phyloP scores from a whole-genome alignment of 371 early-diverging fungal species.

The Conidiobolus coronatus region DNA sequence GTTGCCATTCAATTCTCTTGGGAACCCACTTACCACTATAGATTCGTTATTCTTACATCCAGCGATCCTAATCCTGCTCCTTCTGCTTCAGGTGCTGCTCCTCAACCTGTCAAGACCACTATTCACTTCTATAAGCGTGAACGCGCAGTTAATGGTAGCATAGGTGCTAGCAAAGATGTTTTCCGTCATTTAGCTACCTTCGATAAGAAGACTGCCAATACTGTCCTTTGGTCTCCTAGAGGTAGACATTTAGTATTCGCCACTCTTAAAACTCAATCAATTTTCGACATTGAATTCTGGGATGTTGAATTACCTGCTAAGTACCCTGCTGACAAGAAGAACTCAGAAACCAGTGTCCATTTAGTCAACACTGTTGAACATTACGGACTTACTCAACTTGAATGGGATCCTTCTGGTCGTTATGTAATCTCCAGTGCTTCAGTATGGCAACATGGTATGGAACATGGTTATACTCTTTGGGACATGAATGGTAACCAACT shows the following conservation, averaged over 20 bases:
- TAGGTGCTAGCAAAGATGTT: slow-evolving; percentile 23
- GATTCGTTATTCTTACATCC: slow-evolving; percentile 67
- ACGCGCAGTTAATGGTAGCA: slow-evolving; percentile 25
- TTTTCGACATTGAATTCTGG: slow-evolving; percentile 76
- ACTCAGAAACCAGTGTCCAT: slow-evolving; percentile 20
- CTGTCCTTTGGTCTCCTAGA: slow-evolving; percentile 85
- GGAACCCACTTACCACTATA: slow-evolving; percentile 72
- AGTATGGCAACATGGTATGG: slow-evolving; percentile 57
- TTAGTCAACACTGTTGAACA: slow-evolving; percentile 60
- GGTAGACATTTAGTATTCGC: slow-evolving; percentile 83
- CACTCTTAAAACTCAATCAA: slow-evolving; percentile 54
- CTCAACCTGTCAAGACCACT: slow-evolving; percentile 34
- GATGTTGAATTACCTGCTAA: slow-evolving; percentile 58
- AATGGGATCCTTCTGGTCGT: slow-evolving; percentile 96
- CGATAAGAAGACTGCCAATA: slow-evolving; percentile 56
- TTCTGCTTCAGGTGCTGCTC: slow-evolving; percentile 20
- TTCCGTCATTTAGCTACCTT: slow-evolving; percentile 48
- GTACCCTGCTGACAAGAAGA: slow-evolving; percentile 21
- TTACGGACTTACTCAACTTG: slow-evolving; percentile 81
- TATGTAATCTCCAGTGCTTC: slow-evolving; percentile 72
- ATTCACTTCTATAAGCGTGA: slow-evolving; percentile 54
- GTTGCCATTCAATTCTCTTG: slow-evolving; percentile 65
- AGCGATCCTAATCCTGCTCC: slow-evolving; percentile 31
- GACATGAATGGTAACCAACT: slow-evolving; percentile 71
- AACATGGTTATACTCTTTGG: slow-evolving; percentile 84